A percentile compares a stretch with the other conserved stretches of the same genome.
Conservation (phyloP, 768 basidiomycete genomes). For the Lactifluus volemus region DNA sequence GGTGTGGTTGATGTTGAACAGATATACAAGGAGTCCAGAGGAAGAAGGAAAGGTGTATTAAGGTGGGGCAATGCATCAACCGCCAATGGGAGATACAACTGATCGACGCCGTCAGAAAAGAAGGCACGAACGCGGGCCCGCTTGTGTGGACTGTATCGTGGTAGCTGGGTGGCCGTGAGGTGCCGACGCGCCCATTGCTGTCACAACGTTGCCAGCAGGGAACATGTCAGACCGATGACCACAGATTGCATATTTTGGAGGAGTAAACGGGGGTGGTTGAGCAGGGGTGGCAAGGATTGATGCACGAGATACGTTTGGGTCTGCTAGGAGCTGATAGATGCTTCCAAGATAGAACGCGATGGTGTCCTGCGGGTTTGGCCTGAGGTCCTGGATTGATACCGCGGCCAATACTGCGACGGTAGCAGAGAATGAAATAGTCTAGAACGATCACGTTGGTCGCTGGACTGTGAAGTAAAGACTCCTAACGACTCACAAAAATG, state of each 20-base stretch:
- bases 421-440: slow-evolving; percentile 17
- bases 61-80: neutral
- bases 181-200: slow-evolving; percentile 1
- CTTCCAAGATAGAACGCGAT: neutral
- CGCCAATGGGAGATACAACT: neutral
- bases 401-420: slow-evolving; percentile 6
- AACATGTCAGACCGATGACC: neutral
- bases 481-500: slow-evolving; percentile 9
- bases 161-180: neutral
- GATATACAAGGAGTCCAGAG: neutral
- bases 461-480: neutral
- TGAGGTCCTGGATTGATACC: slow-evolving; percentile 6
- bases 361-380: neutral
- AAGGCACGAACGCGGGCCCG: neutral
- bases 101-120: neutral
- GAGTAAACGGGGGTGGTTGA: neutral
- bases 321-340: neutral
- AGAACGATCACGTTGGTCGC: neutral
- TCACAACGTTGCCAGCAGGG: neutral
- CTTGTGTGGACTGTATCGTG: neutral
- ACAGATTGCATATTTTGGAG: neutral
- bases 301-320: neutral
- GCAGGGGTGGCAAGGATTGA: neutral
- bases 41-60: slow-evolving; percentile 1
- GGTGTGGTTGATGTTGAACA: neutral